Evolutionary conservation across 257 asterid species (phyloP), one percentile per base, ranked within the genome.

Genomic region (Nicotiana paniculata): DNA sequence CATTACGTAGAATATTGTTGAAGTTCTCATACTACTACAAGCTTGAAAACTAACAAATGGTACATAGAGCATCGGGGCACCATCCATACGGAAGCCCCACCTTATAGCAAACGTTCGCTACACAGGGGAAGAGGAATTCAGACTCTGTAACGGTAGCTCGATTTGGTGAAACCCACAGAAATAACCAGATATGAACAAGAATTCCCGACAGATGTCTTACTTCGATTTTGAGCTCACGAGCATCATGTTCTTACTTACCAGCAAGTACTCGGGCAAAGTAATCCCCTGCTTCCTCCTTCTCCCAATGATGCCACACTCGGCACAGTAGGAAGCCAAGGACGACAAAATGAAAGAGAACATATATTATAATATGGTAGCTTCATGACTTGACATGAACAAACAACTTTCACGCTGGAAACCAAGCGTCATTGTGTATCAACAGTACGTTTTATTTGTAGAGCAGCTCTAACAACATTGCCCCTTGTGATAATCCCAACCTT

Each of bases 391-490:
- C 28, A 75, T 26, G 79, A 28, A 75, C 63, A 26, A 28, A 24
- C 1, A 48, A 26, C 59, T 9, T 35, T 4, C 4, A 46, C 79
- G 16, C 26, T 26, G 63, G 79, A 51, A 75, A 13, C 61, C 43
- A 75, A 21, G 63, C 35, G 79, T 48, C 80, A 59, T 88, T 88
- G 85, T 81, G 82, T 59, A 46, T 84, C 91, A 26, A 63, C 51
- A n/a, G 89, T 90, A 62, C 82, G 91, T 86, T 90, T 95, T 82
- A 95, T 92, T 77, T 89, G 91, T 35, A 95, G 98, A 72, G 99
- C 99, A 32, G 95, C 99, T 85, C 95, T 91, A 39, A 95, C 94
- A 43, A 95, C 94, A 69, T 95, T 93, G 15, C 99, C 99, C 87
- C 98, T 88, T 17, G 99, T 93, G 75, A 95, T 87, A 54, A 95